Percentiles rank a stretch among this genome's conserved stretches.
Evolutionary conservation across 257 asterid genomes (phyloP).

Genomic region (Scutellaria baicalensis): DNA sequence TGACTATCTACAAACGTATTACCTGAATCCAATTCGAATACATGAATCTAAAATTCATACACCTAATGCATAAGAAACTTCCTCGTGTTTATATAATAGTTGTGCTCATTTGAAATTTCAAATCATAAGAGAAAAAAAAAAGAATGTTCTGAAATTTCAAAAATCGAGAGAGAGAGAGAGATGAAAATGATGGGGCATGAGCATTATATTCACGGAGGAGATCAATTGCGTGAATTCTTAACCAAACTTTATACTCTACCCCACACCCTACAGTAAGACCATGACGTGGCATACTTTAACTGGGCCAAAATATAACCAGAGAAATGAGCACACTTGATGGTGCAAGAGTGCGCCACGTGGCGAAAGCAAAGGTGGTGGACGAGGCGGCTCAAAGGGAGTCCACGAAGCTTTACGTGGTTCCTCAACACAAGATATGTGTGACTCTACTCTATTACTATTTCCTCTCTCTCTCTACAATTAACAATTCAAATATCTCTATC

Average conservation of each 20-base stretch:
- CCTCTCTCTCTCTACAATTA: too few relatives aligned
- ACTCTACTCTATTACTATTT: not conserved
- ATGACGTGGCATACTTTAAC: conserved; percentile 3
- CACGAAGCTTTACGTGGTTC: conserved; percentile 17
- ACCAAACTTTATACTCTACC: not conserved
- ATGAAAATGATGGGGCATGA: conserved; percentile 7
- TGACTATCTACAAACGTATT: too few relatives aligned
- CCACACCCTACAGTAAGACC: not conserved
- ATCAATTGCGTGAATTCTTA: conserved; percentile 17
- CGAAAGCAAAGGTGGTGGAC: not conserved
- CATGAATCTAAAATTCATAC: too few relatives aligned
- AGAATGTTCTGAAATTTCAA: not conserved
- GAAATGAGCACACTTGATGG: not conserved
- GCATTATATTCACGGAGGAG: conserved; percentile 14
- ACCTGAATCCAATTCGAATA: too few relatives aligned
- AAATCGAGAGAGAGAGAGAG: not conserved
- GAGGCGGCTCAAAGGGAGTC: conserved; percentile 18
- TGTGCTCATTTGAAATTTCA: not conserved
- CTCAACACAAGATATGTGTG: conserved; percentile 16
- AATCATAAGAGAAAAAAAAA: not conserved
- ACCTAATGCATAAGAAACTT: too few relatives aligned
- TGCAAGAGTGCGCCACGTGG: conserved; percentile 11
- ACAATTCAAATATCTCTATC: too few relatives aligned
- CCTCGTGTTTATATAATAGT: too few relatives aligned
- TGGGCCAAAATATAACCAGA: conserved; percentile 4